phyloP scores from a whole-genome alignment of 140 eudicot species.

The Stevia rebaudiana region DNA sequence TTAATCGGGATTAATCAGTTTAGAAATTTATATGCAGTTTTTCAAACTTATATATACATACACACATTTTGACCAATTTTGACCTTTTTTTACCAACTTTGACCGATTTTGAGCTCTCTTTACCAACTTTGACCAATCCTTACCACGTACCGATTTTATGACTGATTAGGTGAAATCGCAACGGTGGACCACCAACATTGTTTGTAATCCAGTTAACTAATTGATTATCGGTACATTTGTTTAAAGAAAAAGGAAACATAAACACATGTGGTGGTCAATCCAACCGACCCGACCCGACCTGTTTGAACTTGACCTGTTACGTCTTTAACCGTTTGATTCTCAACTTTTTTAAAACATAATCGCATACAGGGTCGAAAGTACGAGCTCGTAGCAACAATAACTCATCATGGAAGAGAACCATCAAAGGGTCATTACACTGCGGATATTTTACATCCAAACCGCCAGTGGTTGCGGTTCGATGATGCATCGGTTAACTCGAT shows the following conservation, averaged over 20 bases:
- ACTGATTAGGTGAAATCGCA: no score
- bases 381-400: constrained; percentile 77
- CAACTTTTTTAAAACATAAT: not conserved
- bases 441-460: constrained; percentile 55
- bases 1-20: no score
- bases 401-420: constrained; percentile 88
- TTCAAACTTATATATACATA: no score
- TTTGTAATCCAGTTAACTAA: not conserved
- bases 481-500: constrained; percentile 67
- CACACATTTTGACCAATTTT: no score
- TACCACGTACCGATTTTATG: no score
- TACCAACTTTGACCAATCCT: no score
- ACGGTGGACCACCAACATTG: no score
- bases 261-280: not conserved
- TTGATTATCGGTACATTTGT: not conserved
- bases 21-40: no score
- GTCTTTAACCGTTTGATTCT: not conserved
- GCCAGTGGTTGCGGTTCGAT: constrained; percentile 66
- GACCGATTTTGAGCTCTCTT: no score
- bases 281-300: no score
- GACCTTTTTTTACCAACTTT: no score
- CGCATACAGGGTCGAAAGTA: constrained; percentile 51
- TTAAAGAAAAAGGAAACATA: not conserved
- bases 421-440: constrained; percentile 88
- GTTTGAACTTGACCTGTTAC: not conserved